Percentiles rank a stretch among this genome's conserved stretches.
Conservation (phyloP, 129 eudicot species). For the Chrysanthemum makinoi region DNA sequence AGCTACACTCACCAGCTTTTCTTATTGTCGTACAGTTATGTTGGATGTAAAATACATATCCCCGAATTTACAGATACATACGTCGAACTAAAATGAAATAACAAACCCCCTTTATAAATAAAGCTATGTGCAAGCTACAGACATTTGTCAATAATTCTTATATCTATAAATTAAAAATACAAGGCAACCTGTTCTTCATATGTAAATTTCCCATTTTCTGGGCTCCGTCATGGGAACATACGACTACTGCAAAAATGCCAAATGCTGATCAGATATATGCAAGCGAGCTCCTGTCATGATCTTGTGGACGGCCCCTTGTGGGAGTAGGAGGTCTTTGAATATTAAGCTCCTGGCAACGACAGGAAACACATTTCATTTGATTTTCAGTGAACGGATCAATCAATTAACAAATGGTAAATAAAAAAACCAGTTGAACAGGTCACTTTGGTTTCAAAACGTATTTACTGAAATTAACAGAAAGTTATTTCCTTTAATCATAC, state of each 20-base stretch:
- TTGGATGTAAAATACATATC: background rate
- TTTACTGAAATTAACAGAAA: too few species aligned
- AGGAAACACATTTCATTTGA: background rate
- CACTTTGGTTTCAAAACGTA: too few species aligned
- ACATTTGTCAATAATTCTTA: conserved; percentile 15
- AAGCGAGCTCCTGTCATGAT: conserved; percentile 79
- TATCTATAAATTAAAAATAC: conserved; percentile 11
- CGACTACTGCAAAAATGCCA: conserved; percentile 14
- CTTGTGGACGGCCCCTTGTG: conserved; percentile 94
- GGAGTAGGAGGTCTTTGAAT: conserved; percentile 98
- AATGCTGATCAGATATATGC: conserved; percentile 60
- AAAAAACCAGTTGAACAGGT: too few species aligned
- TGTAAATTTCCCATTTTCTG: conserved; percentile 6
- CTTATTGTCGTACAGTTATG: conserved; percentile 20
- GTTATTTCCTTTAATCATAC: too few species aligned
- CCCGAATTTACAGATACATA: conserved; percentile 26
- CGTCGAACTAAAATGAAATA: conserved; percentile 6
- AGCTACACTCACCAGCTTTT: background rate
- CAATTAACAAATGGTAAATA: too few species aligned
- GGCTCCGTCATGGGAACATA: conserved; percentile 11
- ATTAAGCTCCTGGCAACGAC: conserved; percentile 68
- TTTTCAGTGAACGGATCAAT: too few species aligned
- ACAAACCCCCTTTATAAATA: background rate
- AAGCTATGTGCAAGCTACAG: conserved; percentile 26
- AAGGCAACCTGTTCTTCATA: conserved; percentile 5